phyloP scores from a whole-genome alignment of 108 stramenopile genomes.

The Epithemia pelagica region DNA sequence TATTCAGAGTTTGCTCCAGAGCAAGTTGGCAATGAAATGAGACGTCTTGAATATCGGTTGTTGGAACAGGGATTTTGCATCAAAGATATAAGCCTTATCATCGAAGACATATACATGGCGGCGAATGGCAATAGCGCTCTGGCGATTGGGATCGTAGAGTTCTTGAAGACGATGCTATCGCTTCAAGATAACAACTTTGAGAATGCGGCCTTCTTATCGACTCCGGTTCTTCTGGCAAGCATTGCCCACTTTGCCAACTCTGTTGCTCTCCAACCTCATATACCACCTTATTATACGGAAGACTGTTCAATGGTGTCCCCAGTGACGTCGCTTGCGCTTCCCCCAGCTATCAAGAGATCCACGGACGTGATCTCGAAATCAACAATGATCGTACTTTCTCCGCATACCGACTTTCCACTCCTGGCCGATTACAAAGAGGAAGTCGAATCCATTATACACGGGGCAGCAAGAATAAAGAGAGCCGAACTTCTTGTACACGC shows the following conservation, averaged over 20 bases:
- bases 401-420: neutral
- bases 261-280: slow-evolving; percentile 34
- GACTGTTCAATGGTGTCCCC: neutral
- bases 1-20: neutral
- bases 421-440: neutral
- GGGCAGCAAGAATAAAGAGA: slow-evolving; percentile 55
- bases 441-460: slow-evolving; percentile 33
- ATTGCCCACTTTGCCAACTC: slow-evolving; percentile 70
- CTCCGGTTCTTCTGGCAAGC: slow-evolving; percentile 44
- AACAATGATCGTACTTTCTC: neutral
- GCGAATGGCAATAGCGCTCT: neutral
- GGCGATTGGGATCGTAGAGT: neutral
- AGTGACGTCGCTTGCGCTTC: neutral
- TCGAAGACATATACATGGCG: neutral
- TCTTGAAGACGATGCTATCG: neutral
- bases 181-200: neutral
- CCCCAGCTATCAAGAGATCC: neutral
- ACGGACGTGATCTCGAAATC: neutral
- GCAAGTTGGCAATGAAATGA: neutral
- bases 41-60: neutral
- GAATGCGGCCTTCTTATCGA: neutral
- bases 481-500: slow-evolving; percentile 57
- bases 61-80: neutral
- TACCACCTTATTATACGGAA: neutral
- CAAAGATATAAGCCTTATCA: slow-evolving; percentile 1